phyloP scores from a whole-genome alignment of 1,284 basidiomycete species.

The Vanrija humicola region DNA sequence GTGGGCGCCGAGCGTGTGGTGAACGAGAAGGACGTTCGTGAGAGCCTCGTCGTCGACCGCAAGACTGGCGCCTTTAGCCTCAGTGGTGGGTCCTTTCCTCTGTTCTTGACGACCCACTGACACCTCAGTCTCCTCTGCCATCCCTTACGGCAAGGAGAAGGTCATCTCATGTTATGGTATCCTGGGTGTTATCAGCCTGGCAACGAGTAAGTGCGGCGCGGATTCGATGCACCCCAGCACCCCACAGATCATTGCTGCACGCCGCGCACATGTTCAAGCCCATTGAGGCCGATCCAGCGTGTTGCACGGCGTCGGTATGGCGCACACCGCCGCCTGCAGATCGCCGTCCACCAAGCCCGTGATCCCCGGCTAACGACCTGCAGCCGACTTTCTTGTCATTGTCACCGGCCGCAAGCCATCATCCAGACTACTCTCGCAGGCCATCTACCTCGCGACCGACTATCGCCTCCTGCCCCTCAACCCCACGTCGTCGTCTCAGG shows the following conservation, averaged over 20 bases:
- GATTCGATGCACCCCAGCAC: too few species aligned
- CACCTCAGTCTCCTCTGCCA: constrained; percentile 31
- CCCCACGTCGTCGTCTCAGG: constrained; percentile 61
- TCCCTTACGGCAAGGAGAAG: constrained; percentile 49
- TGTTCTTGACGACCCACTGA: not conserved
- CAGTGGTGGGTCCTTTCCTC: constrained; percentile 37
- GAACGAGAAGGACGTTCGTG: constrained; percentile 43
- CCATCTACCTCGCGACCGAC: constrained; percentile 84
- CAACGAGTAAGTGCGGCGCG: constrained; percentile 63
- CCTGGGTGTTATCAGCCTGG: constrained; percentile 75
- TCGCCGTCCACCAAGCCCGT: too few species aligned
- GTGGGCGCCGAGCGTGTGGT: constrained; percentile 22
- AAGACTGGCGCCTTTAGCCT: constrained; percentile 45
- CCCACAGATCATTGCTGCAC: not conserved
- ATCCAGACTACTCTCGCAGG: constrained; percentile 74
- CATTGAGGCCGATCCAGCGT: too few species aligned
- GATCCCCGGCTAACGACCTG: not conserved
- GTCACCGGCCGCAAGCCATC: constrained; percentile 78
- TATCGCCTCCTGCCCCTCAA: constrained; percentile 84
- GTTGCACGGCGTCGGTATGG: not conserved
- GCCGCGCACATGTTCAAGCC: not conserved
- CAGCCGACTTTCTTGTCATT: constrained; percentile 90
- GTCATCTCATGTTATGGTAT: constrained; percentile 68
- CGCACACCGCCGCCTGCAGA: not conserved
- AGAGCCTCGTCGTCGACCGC: constrained; percentile 50